A percentile compares a stretch with the other conserved stretches of the same genome.
These are phyloP conservation scores for Peniophora sp. DNA, from an alignment of 1,284 basidiomycete genomes.

Conservation along the genomic window DNA sequence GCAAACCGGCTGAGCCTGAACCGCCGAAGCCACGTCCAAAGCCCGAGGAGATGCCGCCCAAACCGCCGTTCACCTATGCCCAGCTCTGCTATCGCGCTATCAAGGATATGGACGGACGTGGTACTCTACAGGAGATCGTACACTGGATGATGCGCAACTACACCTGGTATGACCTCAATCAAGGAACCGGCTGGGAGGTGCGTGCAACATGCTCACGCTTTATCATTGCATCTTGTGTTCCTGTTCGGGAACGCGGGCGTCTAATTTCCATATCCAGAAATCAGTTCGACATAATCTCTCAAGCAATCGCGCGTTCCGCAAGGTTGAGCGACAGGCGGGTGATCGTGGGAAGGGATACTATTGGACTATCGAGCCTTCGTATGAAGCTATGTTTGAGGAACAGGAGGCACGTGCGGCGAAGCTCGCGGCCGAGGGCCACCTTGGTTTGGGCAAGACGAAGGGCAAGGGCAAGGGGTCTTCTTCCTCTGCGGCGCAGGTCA, in stretches of 20 bases:
- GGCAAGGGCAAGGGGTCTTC: constrained; percentile 23
- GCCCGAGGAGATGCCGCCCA: constrained; percentile 72
- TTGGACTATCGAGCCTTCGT: constrained; percentile 79
- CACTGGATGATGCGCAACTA: constrained; percentile 84
- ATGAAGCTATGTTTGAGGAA: constrained; percentile 58
- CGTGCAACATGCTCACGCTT: constrained; percentile 18
- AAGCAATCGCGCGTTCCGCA: constrained; percentile 81
- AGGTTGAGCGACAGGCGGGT: constrained; percentile 76
- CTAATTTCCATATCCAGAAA: constrained; percentile 42
- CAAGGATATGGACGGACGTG: constrained; percentile 73
- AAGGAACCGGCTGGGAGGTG: constrained; percentile 83
- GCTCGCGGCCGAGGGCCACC: constrained; percentile 24
- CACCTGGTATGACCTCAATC: constrained; percentile 83
- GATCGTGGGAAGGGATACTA: constrained; percentile 86
- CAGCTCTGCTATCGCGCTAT: constrained; percentile 76
- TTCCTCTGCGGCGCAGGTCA: constrained; percentile 14
- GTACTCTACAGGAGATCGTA: constrained; percentile 88
- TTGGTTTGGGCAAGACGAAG: constrained; percentile 18
- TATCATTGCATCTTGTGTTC: constrained; percentile 8
- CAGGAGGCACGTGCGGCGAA: constrained; percentile 46
- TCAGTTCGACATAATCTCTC: constrained; percentile 91
- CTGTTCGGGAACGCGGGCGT: constrained; percentile 6
- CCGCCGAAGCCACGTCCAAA: constrained; percentile 37
- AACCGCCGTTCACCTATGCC: constrained; percentile 71
- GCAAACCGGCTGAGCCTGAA: constrained; percentile 43